Base-by-base conservation (phyloP, 2,329 filamentous ascomycete species). In the Diaporthe aspalathi region DNA sequence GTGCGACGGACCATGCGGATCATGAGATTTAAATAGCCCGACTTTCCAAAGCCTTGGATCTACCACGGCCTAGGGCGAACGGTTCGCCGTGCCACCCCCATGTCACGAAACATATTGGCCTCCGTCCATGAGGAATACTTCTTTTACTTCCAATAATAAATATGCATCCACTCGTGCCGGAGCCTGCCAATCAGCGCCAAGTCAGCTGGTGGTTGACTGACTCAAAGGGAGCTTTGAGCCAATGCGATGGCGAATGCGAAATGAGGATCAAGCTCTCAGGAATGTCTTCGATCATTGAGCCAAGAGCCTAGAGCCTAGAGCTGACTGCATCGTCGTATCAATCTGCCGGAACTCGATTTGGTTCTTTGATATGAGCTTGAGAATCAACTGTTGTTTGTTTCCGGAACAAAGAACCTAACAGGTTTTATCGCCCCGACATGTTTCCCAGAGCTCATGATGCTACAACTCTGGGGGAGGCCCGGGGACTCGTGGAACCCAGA, bases 21-120 rank as follows among this genome's bases (percentile, higher is more conserved):
- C 57, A 49, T 16, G 11, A 20, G 45, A 40, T 29, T 63, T 63
- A 63, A 63, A 20, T 63, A 63, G 17, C 47, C 40, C 5, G n/a
- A 22, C 43, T 8, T 3, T 8, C 16, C 9, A 17, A 32, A 14
- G 11, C 40, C 22, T 8, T 27, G 22, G 17, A 6, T 11, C 47
- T 32, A 47, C 17, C 17, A 16, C 17, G 24, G 17, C 12, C 40
- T 12, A 27, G 57, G 43, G 27, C 47, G 22, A 35, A 7, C 32
- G 9, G n/a, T 14, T 47, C 27, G 11, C 57, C 40, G 17, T n/a
- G 40, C 17, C 8, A 16, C 22, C n/a, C 9, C 14, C 9, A 62
- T 47, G 40, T 17, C 1, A 35, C 1, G 38, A 6, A 20, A 35
- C 32, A n/a, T 49, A 24, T 32, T 49, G 57, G 57, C 57, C 2